Evolutionary conservation across 1,284 basidiomycete species (phyloP).

Genomic region (Lignosus rhinocerotis): DNA sequence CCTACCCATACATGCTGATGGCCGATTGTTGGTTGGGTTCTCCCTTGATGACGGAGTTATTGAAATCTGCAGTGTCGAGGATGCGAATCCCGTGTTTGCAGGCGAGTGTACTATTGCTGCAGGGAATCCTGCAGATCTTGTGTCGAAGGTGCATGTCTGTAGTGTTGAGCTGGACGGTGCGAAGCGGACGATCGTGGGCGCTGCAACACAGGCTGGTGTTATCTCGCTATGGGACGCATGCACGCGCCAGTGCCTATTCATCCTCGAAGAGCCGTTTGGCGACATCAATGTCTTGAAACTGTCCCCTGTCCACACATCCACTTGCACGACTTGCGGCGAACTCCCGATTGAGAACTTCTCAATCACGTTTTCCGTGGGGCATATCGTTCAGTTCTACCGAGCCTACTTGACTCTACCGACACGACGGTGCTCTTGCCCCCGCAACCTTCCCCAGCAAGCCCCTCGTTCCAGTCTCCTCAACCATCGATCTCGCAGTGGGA

Average conservation of each 20-base stretch:
- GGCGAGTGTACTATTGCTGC: constrained; percentile 51
- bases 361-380: constrained; percentile 62
- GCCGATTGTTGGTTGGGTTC: constrained; percentile 55
- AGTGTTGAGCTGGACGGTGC: constrained; percentile 49
- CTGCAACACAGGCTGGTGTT: constrained; percentile 64
- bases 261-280: constrained; percentile 60
- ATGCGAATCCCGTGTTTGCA: constrained; percentile 38
- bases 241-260: constrained; percentile 58
- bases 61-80: constrained; percentile 57
- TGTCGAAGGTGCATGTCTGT: constrained; percentile 54
- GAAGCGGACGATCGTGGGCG: constrained; percentile 54
- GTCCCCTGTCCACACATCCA: constrained; percentile 48
- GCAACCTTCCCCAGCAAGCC: constrained; percentile 42
- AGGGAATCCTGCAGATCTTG: constrained; percentile 56
- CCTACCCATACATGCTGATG: constrained; percentile 45
- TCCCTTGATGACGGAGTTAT: constrained; percentile 62
- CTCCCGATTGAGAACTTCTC: constrained; percentile 62
- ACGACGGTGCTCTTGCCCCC: constrained; percentile 65
- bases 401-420: constrained; percentile 58
- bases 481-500: constrained; percentile 60
- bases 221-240: constrained; percentile 71
- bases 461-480: constrained; percentile 45
- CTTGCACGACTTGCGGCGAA: constrained; percentile 69
- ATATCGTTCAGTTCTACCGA: constrained; percentile 60
- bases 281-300: constrained; percentile 54